Base-by-base conservation (phyloP, 2,329 filamentous ascomycete species). In the Arthrobotrys conoides region DNA sequence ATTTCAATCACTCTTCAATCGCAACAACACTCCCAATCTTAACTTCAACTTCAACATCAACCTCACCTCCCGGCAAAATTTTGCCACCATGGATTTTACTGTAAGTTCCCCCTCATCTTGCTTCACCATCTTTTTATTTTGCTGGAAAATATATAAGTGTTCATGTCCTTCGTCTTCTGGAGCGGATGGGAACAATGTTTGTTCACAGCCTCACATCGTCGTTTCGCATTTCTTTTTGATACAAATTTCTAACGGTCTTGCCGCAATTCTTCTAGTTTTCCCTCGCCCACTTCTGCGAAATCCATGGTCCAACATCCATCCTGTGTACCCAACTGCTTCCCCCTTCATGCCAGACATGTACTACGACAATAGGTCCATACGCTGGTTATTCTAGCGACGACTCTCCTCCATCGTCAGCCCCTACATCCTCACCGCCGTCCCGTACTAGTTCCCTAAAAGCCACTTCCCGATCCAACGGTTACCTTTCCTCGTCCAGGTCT, bases 271-370 rank as follows among this genome's bases (percentile, higher is more conserved):
- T 89, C 75, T 88, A 91, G 90, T 85, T 91, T 83, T 91, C 89
- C 83, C 87, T 92, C 82, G 90, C 90, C 82, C 90, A 91, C 83
- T 91, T 91, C 83, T 92, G 90, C 86, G 90, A 92, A 83, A 87
- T 89, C 80, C 90, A 92, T 84, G 90, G 90, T 80, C 90, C 90
- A 61, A 91, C 90, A 57, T 90, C 90, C 63, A 84, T 92, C 75
- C 91, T 92, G 88, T 90, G 91, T 82, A 92, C 90, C 41, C 90
- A 92, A 83, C 90, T 89, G 61, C 84, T 91, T 14, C 88, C 89
- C 1, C 88, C 89, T 12, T 86, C 88, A 59, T 92, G 90, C 82
- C 85, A 86, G 72, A 86, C 87, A 81, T 92, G 90, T 83, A 75
- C 80, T 65, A 75, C 71, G 22, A 76, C 59, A 48, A 59, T 46